Conservation (phyloP, 2,329 filamentous ascomycete genomes). For the Byssothecium circinans region DNA sequence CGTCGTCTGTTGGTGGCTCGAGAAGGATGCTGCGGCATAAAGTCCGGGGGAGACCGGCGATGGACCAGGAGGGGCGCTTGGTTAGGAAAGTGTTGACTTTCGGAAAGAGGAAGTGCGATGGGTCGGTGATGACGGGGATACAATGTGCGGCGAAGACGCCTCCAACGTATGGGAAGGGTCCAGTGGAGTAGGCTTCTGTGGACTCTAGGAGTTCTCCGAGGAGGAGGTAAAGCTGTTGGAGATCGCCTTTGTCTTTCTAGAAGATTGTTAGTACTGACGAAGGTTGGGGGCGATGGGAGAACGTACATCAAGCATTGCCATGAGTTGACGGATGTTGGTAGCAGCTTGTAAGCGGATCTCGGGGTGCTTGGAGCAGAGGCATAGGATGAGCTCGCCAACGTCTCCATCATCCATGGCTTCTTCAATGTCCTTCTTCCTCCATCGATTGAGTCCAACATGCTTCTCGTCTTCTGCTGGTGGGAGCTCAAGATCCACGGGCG, state of each 20-base stretch:
- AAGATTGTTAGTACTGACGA: conserved; percentile 9
- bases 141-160: conserved; percentile 74
- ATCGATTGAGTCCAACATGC: conserved; percentile 57
- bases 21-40: conserved; percentile 72
- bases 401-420: conserved; percentile 79
- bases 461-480: conserved; percentile 48
- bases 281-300: neutral
- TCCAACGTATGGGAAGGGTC: conserved; percentile 69
- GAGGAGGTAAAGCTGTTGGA: conserved; percentile 76
- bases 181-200: conserved; percentile 29
- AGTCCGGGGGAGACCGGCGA: conserved; percentile 57
- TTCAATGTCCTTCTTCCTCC: conserved; percentile 75
- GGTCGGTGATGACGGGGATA: conserved; percentile 71
- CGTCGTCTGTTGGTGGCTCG: conserved; percentile 74
- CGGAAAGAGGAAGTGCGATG: conserved; percentile 78
- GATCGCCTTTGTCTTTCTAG: conserved; percentile 71
- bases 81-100: conserved; percentile 87
- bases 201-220: conserved; percentile 81
- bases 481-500: conserved; percentile 31
- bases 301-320: conserved; percentile 52
- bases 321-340: conserved; percentile 66
- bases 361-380: conserved; percentile 72
- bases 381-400: conserved; percentile 68
- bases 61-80: conserved; percentile 73
- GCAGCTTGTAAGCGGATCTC: conserved; percentile 80